Percentiles rank a stretch among this genome's conserved stretches.
Evolutionary conservation across 2,329 filamentous ascomycete species (phyloP).

Genomic region (Claviceps paspali): DNA sequence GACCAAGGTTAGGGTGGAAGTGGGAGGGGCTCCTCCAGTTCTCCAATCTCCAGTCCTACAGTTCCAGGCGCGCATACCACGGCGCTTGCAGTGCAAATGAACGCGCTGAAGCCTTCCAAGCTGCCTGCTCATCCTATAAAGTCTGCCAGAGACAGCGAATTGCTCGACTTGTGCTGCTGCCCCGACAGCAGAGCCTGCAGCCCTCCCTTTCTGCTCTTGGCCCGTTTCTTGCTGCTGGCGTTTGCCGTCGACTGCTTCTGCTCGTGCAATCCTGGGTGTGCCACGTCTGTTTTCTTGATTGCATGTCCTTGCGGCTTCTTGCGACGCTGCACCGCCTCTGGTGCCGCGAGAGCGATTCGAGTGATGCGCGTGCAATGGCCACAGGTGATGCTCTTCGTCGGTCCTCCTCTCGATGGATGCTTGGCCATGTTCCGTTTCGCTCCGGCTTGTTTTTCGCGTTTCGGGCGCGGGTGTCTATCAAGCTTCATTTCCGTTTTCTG

Average conservation of each 20-base stretch:
- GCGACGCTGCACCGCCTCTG: conserved; percentile 16
- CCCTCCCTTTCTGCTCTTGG: conserved; percentile 49
- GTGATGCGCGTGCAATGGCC: conserved; percentile 30
- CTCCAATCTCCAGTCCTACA: no score
- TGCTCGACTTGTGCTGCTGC: conserved; percentile 29
- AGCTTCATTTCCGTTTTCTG: conserved; percentile 26
- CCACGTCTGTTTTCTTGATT: conserved; percentile 4
- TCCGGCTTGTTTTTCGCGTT: conserved; percentile 1
- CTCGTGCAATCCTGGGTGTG: conserved; percentile 6
- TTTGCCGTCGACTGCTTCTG: conserved; percentile 16
- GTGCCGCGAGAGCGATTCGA: conserved; percentile 22
- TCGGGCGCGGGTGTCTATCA: conserved; percentile 10
- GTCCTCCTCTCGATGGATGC: conserved; percentile 5
- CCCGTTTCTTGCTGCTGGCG: conserved; percentile 49
- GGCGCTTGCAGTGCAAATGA: no score
- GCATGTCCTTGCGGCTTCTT: conserved; percentile 8
- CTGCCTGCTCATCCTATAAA: conserved; percentile 25
- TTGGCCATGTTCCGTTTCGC: neutral
- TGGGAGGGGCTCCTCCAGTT: no score
- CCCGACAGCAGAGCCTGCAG: conserved; percentile 47
- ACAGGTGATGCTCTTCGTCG: conserved; percentile 22
- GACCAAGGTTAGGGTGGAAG: no score
- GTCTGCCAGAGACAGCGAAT: conserved; percentile 36
- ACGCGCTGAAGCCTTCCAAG: no score
- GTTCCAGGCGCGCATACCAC: no score